Base-by-base conservation (phyloP, 371 early-diverging fungal genomes). In the Rhizopus sp. region DNA sequence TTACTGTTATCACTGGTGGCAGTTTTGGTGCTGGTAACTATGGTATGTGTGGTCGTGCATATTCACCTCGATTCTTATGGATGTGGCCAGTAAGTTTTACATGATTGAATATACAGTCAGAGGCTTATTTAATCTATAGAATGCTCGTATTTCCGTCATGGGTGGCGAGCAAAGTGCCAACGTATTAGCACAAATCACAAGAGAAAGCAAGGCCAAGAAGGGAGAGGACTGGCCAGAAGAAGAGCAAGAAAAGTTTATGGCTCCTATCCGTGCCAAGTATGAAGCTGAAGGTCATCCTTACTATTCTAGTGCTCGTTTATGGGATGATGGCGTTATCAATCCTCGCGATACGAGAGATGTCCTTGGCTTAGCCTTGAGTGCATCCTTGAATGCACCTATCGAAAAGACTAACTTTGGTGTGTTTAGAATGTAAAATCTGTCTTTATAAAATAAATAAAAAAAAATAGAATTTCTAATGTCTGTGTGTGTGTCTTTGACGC, bases 1-100 rank as follows among this genome's bases (percentile, higher is more conserved):
- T 98, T 59, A 95, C 98, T 5, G 85, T 97, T 5, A 78, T 95
- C 35, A 85, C 92, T n/a, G 97, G 96, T 58, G 95, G 93, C 48
- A 92, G 91, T 66, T 96, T 93, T 59, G 92, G 93, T 64, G 93
- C 93, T 38, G 95, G 96, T 67, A 98, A 98, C 83, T 97, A 98
- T 69, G 98, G 98, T 57, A 98, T 97, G 98, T 97, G 98, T 73
- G 98, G 98, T 7, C 81, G 98, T 55, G 95, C 98, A 0, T 97
- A 92, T 77, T 84, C 88, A 34, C 98, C 98, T 7, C 78, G 97
- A 17, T 95, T 98, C 87, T 70, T 98, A 66, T 98, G 93, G 92
- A 93, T 93, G 88, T 98, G 95, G 94, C 98, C 98, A 57, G 83
- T 90, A 88, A 78, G 86, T 82, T 30, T 32, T 30, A 51, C 34